These are phyloP conservation scores for Escallonia rubra DNA, from an alignment of 129 eudicot genomes.

Conservation along the genomic window DNA sequence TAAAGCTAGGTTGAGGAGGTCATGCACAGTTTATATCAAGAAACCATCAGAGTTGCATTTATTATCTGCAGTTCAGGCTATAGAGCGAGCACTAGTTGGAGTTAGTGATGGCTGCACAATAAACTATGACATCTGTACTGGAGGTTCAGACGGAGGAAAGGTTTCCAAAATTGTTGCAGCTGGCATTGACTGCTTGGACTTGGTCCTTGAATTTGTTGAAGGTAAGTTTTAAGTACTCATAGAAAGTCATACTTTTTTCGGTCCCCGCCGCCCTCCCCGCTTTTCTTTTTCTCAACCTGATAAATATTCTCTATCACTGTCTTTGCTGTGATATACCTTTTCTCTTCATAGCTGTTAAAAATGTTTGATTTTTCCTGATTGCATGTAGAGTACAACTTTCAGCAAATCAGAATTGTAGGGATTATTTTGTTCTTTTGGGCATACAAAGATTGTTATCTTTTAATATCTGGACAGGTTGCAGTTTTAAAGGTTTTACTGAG, in stretches of 20 bases:
- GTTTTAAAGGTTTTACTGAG: too few relatives aligned
- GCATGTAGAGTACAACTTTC: background rate
- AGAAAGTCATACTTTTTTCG: background rate
- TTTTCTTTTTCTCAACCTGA: background rate
- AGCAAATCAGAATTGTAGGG: background rate
- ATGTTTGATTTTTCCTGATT: background rate
- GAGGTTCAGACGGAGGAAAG: conserved; percentile 46
- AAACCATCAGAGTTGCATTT: conserved; percentile 53
- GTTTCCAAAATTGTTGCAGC: conserved; percentile 76
- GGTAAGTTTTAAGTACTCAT: conserved; percentile 33
- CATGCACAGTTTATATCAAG: conserved; percentile 48
- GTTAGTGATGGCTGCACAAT: conserved; percentile 39
- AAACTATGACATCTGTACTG: conserved; percentile 52
- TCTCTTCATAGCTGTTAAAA: background rate
- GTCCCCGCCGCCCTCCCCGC: background rate
- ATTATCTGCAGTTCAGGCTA: conserved; percentile 49
- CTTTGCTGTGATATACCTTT: background rate
- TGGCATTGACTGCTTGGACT: conserved; percentile 79
- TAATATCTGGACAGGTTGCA: too few relatives aligned
- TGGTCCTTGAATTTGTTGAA: conserved; percentile 71
- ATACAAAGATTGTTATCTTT: too few relatives aligned
- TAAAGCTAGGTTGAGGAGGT: conserved; percentile 58
- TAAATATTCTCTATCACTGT: background rate
- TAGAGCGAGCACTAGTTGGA: conserved; percentile 72
- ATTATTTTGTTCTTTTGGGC: too few relatives aligned